Conservation (phyloP, 352 stramenopile genomes). For the Globisporangium megalacanthum region DNA sequence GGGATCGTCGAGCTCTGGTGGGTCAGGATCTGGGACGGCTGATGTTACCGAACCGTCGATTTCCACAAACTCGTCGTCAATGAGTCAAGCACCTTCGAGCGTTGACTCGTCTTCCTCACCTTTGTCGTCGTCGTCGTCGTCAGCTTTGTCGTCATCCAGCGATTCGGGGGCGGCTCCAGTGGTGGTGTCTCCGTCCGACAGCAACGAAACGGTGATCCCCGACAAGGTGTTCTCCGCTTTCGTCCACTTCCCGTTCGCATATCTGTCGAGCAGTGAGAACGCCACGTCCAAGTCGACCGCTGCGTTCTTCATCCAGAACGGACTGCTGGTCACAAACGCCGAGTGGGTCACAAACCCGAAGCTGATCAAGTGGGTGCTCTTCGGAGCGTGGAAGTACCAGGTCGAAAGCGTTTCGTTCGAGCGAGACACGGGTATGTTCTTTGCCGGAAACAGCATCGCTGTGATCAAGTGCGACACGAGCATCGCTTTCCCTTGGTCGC, state of each 20-base stretch:
- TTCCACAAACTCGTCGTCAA: too few species aligned
- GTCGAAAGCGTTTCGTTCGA: background rate
- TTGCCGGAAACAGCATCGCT: background rate
- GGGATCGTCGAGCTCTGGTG: background rate
- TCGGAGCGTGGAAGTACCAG: slow-evolving; percentile 1
- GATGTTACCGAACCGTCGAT: too few species aligned
- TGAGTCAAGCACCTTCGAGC: too few species aligned
- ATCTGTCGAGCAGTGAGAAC: background rate
- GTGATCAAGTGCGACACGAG: background rate
- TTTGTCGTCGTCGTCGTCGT: too few species aligned
- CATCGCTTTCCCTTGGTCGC: too few species aligned
- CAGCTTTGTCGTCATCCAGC: too few species aligned
- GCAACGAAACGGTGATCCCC: background rate
- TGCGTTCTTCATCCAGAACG: background rate
- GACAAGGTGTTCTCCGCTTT: background rate
- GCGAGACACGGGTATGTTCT: background rate
- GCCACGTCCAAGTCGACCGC: background rate
- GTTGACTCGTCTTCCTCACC: too few species aligned
- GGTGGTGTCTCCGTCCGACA: background rate
- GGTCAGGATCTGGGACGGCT: background rate
- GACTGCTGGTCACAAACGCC: background rate
- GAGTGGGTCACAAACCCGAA: background rate
- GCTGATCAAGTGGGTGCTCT: slow-evolving; percentile 5
- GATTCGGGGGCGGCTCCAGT: too few species aligned
- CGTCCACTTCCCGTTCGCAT: slow-evolving; percentile 1